Evolutionary conservation across 2,329 filamentous ascomycete species (phyloP), one percentile per base, ranked within the genome.

Genomic region (Alternaria incomplexa): DNA sequence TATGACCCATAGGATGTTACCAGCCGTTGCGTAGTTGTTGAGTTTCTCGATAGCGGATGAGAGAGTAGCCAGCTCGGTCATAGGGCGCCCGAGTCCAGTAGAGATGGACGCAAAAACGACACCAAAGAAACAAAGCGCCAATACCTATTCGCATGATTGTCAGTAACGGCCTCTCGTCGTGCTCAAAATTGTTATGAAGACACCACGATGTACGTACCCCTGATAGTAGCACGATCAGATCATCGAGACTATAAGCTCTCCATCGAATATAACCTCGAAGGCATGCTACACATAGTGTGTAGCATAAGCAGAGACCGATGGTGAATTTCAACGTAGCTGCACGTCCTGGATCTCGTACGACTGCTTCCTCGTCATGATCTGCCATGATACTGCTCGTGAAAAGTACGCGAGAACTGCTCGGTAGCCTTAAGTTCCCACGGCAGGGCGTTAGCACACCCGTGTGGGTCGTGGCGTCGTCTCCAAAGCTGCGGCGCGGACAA

Each of bases 1-100:
- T 26, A 59, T 57, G 17, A 70, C 62, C 51, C 64, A 72, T 1
- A 67, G 53, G 5, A 72, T 46, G 28, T 69, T 66, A 10, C 51
- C 58, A 5, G 62, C 62, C 12, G 60, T 40, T 13, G 25, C 45
- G 15, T 51, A 15, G n/a, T 25, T 11, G 10, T 66, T 66, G 8
- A 66, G 22, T 36, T 45, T 50, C 3, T 46, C 51, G n/a, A 47
- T 26, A 26, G 23, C 22, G 15, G 45, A 15, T 47, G 45, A n/a
- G 13, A 23, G 13, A 25, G 9, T 17, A 15, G 25, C 20, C 8
- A 59, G 32, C 12, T 43, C 15, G 8, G 25, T n/a, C 10, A 36
- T 50, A 12, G 64, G 53, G 17, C 43, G 62, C 26, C 61, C 64
- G 8, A 66, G 36, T 22, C 62, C 64, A 10, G 32, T 22, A 10